Conservation (phyloP, 2,329 filamentous ascomycete species). For the Alternaria arborescens region DNA sequence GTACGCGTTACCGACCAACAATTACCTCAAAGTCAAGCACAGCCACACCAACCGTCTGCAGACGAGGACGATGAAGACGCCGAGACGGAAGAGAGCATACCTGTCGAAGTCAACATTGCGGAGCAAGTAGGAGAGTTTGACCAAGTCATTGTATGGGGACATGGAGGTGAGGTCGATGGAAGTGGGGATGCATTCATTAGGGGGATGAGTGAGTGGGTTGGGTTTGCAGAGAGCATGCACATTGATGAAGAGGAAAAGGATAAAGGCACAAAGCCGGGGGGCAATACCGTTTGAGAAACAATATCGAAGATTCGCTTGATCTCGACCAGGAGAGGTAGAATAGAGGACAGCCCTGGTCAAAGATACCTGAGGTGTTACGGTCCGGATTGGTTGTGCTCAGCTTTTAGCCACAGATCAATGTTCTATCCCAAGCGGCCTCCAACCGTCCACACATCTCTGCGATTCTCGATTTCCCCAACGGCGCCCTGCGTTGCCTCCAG, state of each 20-base stretch:
- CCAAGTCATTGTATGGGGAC: constrained; percentile 82
- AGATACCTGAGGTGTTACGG: neutral
- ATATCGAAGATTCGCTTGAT: neutral
- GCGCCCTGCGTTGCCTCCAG: neutral
- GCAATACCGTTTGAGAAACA: constrained; percentile 1
- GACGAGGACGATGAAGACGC: constrained; percentile 29
- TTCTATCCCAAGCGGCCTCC: neutral
- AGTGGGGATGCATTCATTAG: constrained; percentile 75
- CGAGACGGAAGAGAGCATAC: constrained; percentile 27
- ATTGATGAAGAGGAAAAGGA: constrained; percentile 23
- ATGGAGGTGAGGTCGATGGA: constrained; percentile 72
- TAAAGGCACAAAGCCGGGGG: neutral
- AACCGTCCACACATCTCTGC: neutral
- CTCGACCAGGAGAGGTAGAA: neutral
- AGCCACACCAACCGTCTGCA: constrained; percentile 1
- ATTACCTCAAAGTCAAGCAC: constrained; percentile 20
- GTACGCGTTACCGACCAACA: constrained; percentile 41
- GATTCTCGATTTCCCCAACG: neutral
- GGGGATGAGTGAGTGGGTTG: constrained; percentile 81
- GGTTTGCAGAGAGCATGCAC: constrained; percentile 68
- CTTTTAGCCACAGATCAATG: neutral
- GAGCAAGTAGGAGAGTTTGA: constrained; percentile 75
- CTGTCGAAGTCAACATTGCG: constrained; percentile 56
- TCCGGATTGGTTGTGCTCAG: neutral
- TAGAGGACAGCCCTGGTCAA: neutral